phyloP scores from a whole-genome alignment of 257 asterid genomes.

The Nicotiana undulata region DNA sequence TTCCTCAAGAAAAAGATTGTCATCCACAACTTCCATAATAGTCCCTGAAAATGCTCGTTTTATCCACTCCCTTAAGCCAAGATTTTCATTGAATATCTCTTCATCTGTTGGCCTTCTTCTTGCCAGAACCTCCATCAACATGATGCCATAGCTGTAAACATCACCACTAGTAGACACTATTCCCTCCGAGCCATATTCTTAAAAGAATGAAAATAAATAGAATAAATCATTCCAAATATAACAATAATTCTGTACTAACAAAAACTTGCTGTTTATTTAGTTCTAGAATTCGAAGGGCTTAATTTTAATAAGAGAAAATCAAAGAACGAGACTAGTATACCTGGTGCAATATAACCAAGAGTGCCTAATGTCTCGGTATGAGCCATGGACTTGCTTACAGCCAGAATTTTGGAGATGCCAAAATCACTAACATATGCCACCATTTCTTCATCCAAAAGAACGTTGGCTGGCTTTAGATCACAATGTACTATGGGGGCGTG shows the following conservation, averaged over 20 bases:
- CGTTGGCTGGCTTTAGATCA: constrained; percentile 29
- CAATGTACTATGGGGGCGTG: constrained; percentile 22
- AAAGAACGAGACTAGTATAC: neutral
- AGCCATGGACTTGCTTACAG: neutral
- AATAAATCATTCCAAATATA: neutral
- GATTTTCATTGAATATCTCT: constrained; percentile 13
- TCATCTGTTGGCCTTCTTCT: constrained; percentile 19
- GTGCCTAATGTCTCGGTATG: constrained; percentile 31
- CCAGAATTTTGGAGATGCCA: constrained; percentile 30
- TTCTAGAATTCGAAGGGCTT: neutral
- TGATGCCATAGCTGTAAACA: constrained; percentile 28
- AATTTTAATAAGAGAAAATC: neutral
- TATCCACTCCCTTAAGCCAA: constrained; percentile 22
- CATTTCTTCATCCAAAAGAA: constrained; percentile 30
- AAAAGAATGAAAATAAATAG: neutral
- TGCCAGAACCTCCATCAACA: constrained; percentile 23
- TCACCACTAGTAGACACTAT: constrained; percentile 22
- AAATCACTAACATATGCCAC: constrained; percentile 17
- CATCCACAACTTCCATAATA: neutral
- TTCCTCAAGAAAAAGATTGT: neutral
- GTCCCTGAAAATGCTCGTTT: constrained; percentile 1
- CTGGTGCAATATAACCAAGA: constrained; percentile 38
- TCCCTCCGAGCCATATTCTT: constrained; percentile 33
- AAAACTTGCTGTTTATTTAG: neutral
- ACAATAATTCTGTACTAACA: neutral